phyloP scores from a whole-genome alignment of 805 yeast species.

The Barnettozyma vustinii region DNA sequence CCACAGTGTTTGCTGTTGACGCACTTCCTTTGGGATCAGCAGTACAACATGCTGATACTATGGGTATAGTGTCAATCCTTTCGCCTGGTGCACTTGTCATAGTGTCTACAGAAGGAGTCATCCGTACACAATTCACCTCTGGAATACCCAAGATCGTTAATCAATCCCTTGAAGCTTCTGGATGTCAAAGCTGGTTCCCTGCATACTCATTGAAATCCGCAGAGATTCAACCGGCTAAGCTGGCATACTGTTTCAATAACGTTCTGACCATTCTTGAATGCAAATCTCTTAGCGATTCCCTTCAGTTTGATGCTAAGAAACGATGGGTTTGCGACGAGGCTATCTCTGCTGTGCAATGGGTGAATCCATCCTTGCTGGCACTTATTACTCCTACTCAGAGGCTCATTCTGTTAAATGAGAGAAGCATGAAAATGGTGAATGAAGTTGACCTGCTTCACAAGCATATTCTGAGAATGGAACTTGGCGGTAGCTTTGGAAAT shows the following conservation, averaged over 20 bases:
- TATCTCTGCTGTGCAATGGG: slow-evolving; percentile 55
- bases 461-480: slow-evolving; percentile 32
- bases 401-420: slow-evolving; percentile 37
- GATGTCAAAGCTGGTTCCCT: slow-evolving; percentile 63
- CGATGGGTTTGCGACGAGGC: slow-evolving; percentile 42
- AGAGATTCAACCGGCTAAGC: slow-evolving; percentile 32
- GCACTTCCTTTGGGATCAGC: slow-evolving; percentile 58
- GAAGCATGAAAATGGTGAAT: slow-evolving; percentile 28
- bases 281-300: slow-evolving; percentile 26
- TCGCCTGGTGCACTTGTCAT: slow-evolving; percentile 46
- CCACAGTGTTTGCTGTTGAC: slow-evolving; percentile 36
- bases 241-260: slow-evolving; percentile 71
- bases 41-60: slow-evolving; percentile 46
- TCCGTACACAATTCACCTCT: slow-evolving; percentile 48
- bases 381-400: slow-evolving; percentile 42
- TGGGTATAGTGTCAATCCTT: slow-evolving; percentile 58
- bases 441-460: slow-evolving; percentile 20
- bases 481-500: slow-evolving; percentile 6
- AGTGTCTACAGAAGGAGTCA: slow-evolving; percentile 47
- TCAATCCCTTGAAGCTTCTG: slow-evolving; percentile 31
- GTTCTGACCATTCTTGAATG: slow-evolving; percentile 51
- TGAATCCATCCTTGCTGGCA: slow-evolving; percentile 34
- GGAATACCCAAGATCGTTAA: slow-evolving; percentile 40
- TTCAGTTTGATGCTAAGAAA: slow-evolving; percentile 36
- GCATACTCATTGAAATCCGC: slow-evolving; percentile 28